Evolutionary conservation across 2,329 filamentous ascomycete species (phyloP), one percentile per base, ranked within the genome.

Genomic region (Aureobasidium mangrovei): DNA sequence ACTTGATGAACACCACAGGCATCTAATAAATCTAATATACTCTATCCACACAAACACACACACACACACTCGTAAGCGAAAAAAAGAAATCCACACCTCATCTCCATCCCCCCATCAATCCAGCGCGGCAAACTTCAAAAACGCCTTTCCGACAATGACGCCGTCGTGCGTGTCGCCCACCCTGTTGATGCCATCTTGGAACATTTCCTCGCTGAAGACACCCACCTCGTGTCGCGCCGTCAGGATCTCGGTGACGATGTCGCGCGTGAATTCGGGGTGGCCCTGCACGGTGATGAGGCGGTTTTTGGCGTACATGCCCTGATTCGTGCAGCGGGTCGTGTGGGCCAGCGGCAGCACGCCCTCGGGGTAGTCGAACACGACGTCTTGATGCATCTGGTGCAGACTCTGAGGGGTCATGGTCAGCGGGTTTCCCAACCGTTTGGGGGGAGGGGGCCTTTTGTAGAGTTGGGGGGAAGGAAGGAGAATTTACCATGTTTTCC

Each of bases 301-400:
- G 40, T 77, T 74, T 7, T 83, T 79, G 24, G 76, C 69, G 65
- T 93, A 86, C 79, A 94, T 88, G 58, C 83, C 86, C 68, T 95
- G 89, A n/a, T 89, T 82, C 7, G 76, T 71, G 71, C 89, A 94
- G 43, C 76, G 70, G 3, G 77, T 75, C 2, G 85, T 86, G 39
- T 75, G 77, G 2, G 82, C 88, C 2, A 94, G 75, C 2, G 74
- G 69, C 54, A 84, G 75, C 2, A 84, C 78, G 53, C 77, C 80
- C 4, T 74, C 64, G 0, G 88, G 88, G 53, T 82, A 81, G 26
- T 75, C 70, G 61, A 77, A 78, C 4, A 91, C 85, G 36, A 85
- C 79, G 65, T 96, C 88, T 59, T 83, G 81, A 69, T 95, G 89
- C 86, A 94, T 91, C 69, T 95, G 88, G 67, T 91, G 85, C 58